Evolutionary conservation across 345 rosid genomes (phyloP).

Genomic region (Gossypium arboreum): DNA sequence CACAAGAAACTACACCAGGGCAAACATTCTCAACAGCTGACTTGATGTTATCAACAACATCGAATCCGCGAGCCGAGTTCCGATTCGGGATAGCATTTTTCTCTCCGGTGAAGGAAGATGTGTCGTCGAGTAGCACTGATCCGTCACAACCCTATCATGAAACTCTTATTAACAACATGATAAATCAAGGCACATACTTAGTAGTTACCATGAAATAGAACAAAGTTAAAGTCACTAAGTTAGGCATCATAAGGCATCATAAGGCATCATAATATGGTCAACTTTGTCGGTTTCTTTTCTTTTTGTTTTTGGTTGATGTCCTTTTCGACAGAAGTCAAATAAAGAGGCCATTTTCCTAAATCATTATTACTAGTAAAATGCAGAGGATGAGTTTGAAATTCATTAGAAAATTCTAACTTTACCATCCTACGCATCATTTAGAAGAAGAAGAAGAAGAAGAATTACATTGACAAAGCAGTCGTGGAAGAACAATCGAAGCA

Average conservation of each 20-base stretch:
- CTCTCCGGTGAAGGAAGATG: slow-evolving; percentile 74
- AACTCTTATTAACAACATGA: not conserved
- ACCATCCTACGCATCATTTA: too few species aligned
- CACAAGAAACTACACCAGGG: slow-evolving; percentile 83
- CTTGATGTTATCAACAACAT: slow-evolving; percentile 66
- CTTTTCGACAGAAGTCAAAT: slow-evolving; percentile 2
- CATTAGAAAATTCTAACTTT: too few species aligned
- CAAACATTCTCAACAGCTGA: slow-evolving; percentile 70
- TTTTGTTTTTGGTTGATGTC: not conserved
- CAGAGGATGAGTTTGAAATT: too few species aligned
- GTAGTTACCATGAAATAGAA: not conserved
- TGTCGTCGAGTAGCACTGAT: slow-evolving; percentile 74
- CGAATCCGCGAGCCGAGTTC: slow-evolving; percentile 70
- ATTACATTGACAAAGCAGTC: slow-evolving; percentile 91
- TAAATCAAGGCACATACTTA: not conserved
- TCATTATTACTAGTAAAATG: too few species aligned
- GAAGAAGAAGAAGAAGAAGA: not conserved
- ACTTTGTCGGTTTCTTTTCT: too few species aligned
- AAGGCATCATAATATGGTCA: too few species aligned
- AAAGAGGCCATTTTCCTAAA: not conserved
- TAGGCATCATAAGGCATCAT: too few species aligned
- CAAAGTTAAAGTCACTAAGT: too few species aligned
- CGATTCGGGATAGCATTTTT: slow-evolving; percentile 64
- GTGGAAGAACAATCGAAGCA: slow-evolving; percentile 84
- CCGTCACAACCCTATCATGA: slow-evolving; percentile 74